phyloP scores from a whole-genome alignment of 139 green algal species.

The Haematococcus lacustris region DNA sequence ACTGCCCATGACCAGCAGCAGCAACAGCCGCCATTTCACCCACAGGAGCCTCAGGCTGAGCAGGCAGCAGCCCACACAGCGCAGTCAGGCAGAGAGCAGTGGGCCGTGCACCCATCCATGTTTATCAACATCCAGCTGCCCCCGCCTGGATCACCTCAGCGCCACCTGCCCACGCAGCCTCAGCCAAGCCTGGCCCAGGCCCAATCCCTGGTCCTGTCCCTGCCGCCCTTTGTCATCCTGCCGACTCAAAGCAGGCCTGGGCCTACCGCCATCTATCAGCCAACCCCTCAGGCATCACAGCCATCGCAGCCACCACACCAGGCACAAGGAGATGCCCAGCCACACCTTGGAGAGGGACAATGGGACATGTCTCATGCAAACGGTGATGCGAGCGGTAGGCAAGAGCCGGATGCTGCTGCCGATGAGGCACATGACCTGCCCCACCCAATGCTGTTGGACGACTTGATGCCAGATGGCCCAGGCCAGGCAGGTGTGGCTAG shows the following conservation, averaged over 20 bases:
- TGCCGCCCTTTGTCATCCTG: not conserved
- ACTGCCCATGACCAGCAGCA: not conserved
- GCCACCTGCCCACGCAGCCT: not conserved
- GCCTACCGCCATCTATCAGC: not conserved
- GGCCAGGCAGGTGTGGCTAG: not conserved
- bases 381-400: too few species aligned
- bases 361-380: too few species aligned
- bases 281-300: too few species aligned
- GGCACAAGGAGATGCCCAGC: too few species aligned
- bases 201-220: not conserved
- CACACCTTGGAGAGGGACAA: too few species aligned
- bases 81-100: too few species aligned
- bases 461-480: too few species aligned
- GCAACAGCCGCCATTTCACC: not conserved
- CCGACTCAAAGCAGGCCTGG: not conserved
- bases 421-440: too few species aligned
- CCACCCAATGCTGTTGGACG: too few species aligned
- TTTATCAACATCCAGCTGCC: not conserved
- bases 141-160: not conserved
- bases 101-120: too few species aligned
- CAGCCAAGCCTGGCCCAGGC: not conserved
- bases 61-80: not conserved
- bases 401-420: too few species aligned
- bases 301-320: too few species aligned
- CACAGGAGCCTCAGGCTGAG: not conserved